These are phyloP conservation scores for Phytopythium aichiense DNA, from an alignment of 352 stramenopile genomes.

Conservation along the genomic window DNA sequence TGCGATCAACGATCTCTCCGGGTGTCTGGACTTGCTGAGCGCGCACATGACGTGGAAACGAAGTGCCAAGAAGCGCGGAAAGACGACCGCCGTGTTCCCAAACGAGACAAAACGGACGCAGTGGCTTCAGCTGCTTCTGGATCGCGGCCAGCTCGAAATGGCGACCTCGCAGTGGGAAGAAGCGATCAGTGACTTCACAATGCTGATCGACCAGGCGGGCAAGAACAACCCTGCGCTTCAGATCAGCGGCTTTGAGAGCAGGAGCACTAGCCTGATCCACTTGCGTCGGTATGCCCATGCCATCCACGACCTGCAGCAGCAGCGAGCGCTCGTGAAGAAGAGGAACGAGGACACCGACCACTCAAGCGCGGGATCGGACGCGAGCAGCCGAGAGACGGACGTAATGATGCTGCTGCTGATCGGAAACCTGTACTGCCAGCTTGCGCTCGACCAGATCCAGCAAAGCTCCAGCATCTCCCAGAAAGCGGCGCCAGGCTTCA, in stretches of 20 bases:
- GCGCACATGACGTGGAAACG: slow-evolving; percentile 36
- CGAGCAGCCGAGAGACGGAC: slow-evolving; percentile 15
- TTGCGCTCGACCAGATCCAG: slow-evolving; percentile 43
- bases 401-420: slow-evolving; percentile 36
- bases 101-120: slow-evolving; percentile 35
- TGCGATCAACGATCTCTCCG: slow-evolving; percentile 38
- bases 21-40: slow-evolving; percentile 33
- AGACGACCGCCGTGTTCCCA: slow-evolving; percentile 25
- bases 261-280: slow-evolving; percentile 32
- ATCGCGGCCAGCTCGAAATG: slow-evolving; percentile 34
- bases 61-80: slow-evolving; percentile 21
- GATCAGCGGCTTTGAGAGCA: slow-evolving; percentile 24
- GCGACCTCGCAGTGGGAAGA: slow-evolving; percentile 32
- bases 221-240: slow-evolving; percentile 24
- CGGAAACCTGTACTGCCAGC: slow-evolving; percentile 55
- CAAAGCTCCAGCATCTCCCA: slow-evolving; percentile 17
- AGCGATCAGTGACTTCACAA: slow-evolving; percentile 35
- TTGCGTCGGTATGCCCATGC: slow-evolving; percentile 32
- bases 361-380: slow-evolving; percentile 1
- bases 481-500: slow-evolving; percentile 20
- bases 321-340: slow-evolving; percentile 18
- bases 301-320: slow-evolving; percentile 45
- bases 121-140: slow-evolving; percentile 45
- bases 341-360: slow-evolving; percentile 8
- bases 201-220: slow-evolving; percentile 33